phyloP scores from a whole-genome alignment of 805 yeast genomes.

The Kurtzmaniella fragi region DNA sequence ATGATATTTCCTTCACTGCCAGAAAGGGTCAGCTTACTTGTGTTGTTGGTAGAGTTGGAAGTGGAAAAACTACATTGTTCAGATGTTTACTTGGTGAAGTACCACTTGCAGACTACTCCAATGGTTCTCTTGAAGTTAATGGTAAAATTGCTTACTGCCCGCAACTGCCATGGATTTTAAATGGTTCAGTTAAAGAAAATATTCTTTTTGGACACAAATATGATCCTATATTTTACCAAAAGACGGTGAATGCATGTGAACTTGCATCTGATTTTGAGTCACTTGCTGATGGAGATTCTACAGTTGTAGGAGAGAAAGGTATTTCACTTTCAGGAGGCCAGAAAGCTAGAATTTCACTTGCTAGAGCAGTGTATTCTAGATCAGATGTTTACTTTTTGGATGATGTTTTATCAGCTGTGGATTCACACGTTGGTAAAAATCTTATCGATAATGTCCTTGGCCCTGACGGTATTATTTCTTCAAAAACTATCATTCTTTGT shows the following conservation, averaged over 20 bases:
- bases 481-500: slow-evolving; percentile 33
- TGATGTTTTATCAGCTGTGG: slow-evolving; percentile 40
- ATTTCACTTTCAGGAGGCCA: slow-evolving; percentile 40
- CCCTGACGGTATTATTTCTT: slow-evolving; percentile 24
- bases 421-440: slow-evolving; percentile 36
- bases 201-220: slow-evolving; percentile 32
- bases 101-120: slow-evolving; percentile 14
- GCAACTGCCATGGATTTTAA: slow-evolving; percentile 38
- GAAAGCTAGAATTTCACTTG: slow-evolving; percentile 37
- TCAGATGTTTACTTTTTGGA: slow-evolving; percentile 37
- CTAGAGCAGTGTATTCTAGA: slow-evolving; percentile 38
- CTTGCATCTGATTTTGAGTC: slow-evolving; percentile 27
- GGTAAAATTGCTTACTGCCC: slow-evolving; percentile 38
- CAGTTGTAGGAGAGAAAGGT: slow-evolving; percentile 43
- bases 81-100: slow-evolving; percentile 32
- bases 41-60: slow-evolving; percentile 38
- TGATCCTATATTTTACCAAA: slow-evolving; percentile 25
- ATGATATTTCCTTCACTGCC: slow-evolving; percentile 27
- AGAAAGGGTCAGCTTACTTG: slow-evolving; percentile 32
- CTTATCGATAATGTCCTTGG: slow-evolving; percentile 28
- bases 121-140: slow-evolving; percentile 14
- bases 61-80: slow-evolving; percentile 35
- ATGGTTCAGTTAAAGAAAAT: slow-evolving; percentile 35
- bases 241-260: slow-evolving; percentile 34
- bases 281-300: slow-evolving; percentile 36